Conservation (phyloP, 768 basidiomycete genomes). For the Psilocybe cubensis region DNA sequence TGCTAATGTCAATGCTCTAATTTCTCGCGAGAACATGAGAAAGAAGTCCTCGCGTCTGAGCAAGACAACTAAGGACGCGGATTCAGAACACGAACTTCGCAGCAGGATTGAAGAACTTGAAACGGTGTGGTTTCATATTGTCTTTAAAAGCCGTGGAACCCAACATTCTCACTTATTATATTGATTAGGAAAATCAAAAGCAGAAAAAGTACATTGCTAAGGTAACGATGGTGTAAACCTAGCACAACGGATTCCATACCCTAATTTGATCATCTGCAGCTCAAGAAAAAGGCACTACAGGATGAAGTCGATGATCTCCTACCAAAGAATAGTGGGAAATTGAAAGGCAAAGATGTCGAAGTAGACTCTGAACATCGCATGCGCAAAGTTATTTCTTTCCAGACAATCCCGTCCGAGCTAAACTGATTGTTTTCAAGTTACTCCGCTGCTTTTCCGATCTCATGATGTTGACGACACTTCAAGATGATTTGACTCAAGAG, state of each 20-base stretch:
- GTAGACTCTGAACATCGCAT: constrained; percentile 37
- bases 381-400: constrained; percentile 38
- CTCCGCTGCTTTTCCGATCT: constrained; percentile 42
- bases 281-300: constrained; percentile 33
- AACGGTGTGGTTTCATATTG: constrained; percentile 15
- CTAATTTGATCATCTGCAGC: constrained; percentile 9
- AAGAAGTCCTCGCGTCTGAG: background rate
- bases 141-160: background rate
- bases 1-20: background rate
- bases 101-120: constrained; percentile 18
- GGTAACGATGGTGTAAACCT: constrained; percentile 11
- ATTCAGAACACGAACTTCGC: constrained; percentile 9
- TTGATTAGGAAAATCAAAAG: constrained; percentile 22
- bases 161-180: background rate
- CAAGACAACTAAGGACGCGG: background rate
- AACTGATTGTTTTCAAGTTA: constrained; percentile 30
- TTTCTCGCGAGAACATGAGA: background rate
- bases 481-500: constrained; percentile 33
- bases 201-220: constrained; percentile 26
- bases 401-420: background rate
- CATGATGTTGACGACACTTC: constrained; percentile 39
- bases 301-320: constrained; percentile 41
- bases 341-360: constrained; percentile 25
- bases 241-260: background rate
- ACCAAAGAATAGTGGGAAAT: constrained; percentile 19